Percentiles rank a stretch among this genome's conserved stretches.
Evolutionary conservation across 2,329 filamentous ascomycete species (phyloP).

Genomic region (Aspergillus texensis): DNA sequence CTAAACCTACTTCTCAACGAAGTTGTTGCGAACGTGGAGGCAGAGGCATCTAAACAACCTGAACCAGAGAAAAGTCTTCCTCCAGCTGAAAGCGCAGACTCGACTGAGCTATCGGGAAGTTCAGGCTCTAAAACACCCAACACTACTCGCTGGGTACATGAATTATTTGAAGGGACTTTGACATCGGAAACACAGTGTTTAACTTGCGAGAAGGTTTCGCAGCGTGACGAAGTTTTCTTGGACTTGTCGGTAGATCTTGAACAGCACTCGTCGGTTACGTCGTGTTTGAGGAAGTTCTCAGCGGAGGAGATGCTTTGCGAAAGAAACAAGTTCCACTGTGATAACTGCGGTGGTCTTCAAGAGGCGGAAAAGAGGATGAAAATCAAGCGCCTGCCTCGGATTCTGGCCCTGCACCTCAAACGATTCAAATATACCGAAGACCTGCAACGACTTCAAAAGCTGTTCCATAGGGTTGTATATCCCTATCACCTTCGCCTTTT

Average conservation of each 20-base stretch:
- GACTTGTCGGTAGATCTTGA: conserved; percentile 96
- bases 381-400: conserved; percentile 89
- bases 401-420: conserved; percentile 90
- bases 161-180: conserved; percentile 91
- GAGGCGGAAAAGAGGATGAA: conserved; percentile 99
- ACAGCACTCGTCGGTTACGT: conserved; percentile 93
- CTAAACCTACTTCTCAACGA: conserved; percentile 94
- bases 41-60: conserved; percentile 61
- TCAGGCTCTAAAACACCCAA: conserved; percentile 59
- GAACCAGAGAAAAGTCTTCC: conserved; percentile 51
- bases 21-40: conserved; percentile 90
- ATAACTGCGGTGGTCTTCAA: conserved; percentile 92
- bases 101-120: conserved; percentile 56
- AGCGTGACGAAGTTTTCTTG: conserved; percentile 92
- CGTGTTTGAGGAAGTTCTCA: conserved; percentile 92
- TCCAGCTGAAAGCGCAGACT: conserved; percentile 49
- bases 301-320: conserved; percentile 98
- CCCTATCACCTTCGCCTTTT: conserved; percentile 95
- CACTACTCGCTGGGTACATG: conserved; percentile 88
- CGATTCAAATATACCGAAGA: conserved; percentile 99
- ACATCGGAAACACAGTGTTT: conserved; percentile 96
- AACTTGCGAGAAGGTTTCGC: conserved; percentile 93
- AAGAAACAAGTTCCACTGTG: conserved; percentile 98
- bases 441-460: conserved; percentile 86
- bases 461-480: conserved; percentile 96